Conservation (phyloP, 805 yeast genomes). For the Sungouiella blattae region DNA sequence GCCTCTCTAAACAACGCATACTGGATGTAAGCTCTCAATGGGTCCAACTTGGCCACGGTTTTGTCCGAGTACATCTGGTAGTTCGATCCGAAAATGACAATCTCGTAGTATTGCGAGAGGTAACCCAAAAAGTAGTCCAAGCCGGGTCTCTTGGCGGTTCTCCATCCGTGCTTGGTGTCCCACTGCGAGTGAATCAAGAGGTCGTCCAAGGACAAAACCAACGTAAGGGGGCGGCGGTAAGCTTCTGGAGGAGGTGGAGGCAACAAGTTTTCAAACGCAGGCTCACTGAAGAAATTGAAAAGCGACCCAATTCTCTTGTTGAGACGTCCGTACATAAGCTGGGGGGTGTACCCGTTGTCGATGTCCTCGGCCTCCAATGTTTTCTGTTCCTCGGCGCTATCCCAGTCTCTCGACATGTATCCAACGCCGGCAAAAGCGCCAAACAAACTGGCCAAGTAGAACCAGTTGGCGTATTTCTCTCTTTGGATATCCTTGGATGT, state of each 20-base stretch:
- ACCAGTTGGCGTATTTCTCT: conserved; percentile 74
- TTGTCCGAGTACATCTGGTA: conserved; percentile 82
- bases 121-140: conserved; percentile 94
- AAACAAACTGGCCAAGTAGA: conserved; percentile 59
- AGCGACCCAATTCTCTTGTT: conserved; percentile 68
- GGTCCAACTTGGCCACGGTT: conserved; percentile 85
- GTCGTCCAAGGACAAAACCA: conserved; percentile 88
- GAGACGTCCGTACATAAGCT: conserved; percentile 64
- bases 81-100: conserved; percentile 84
- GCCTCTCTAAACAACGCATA: conserved; percentile 89
- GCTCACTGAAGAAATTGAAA: conserved; percentile 84
- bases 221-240: conserved; percentile 86
- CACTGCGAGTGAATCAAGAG: conserved; percentile 87
- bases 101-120: conserved; percentile 91
- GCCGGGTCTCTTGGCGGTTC: conserved; percentile 98
- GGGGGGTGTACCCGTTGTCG: conserved; percentile 65
- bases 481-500: conserved; percentile 78
- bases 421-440: conserved; percentile 50
- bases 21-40: conserved; percentile 83
- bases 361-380: conserved; percentile 50
- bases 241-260: conserved; percentile 93
- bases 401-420: conserved; percentile 84
- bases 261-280: conserved; percentile 86
- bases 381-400: conserved; percentile 62
- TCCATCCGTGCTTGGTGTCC: conserved; percentile 93